Evolutionary conservation across 768 basidiomycete species (phyloP), one percentile per base, ranked within the genome.

Genomic region (Dictyophora rubrovolvata): DNA sequence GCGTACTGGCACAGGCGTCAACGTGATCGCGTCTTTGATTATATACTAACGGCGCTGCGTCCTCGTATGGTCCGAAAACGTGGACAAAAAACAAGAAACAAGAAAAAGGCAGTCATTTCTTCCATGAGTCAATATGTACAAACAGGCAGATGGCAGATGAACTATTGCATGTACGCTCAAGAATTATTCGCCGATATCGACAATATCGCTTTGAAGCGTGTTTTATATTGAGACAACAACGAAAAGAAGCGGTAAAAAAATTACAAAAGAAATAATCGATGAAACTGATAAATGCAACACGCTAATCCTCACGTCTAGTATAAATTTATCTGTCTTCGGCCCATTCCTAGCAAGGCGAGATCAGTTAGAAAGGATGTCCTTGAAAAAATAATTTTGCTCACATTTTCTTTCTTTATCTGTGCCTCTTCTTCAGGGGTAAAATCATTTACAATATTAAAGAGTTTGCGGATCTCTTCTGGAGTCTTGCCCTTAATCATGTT

Each of bases 401-500:
- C 93, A 72, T 98, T 98, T 79, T 99, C 96, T 75, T 96, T 96
- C 85, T 93, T 93, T 82, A 99, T 98, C 74, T 98, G 95, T 35
- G 93, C 95, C 86, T 99, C 96, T 72, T 98, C 96, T 70, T 99
- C 96, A 18, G 95, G 93, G 4, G 96, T 98, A 69, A 99, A 99
- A 74, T 97, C 96, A 70, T 93, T 93, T 34, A 91, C 89, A 64
- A 94, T 93, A 81, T 96, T 95, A 78, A 93, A 97, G 56, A 98
- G 82, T 69, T 97, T 97, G 60, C 95, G 87, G 65, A 99, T 98
- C 75, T 98, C 96, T 72, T 98, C 96, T 21, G 96, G 96, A 3
- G 94, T 95, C 82, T 99, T 99, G 35, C 96, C 96, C 78, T 99
- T 98, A 82, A 99, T 98, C 96, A 98, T 99, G 80, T 98, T 98